A percentile compares a stretch with the other conserved stretches of the same genome.
Evolutionary conservation across 176 grass and related monocot genomes (phyloP).

Genomic region (Melocanna baccifera): DNA sequence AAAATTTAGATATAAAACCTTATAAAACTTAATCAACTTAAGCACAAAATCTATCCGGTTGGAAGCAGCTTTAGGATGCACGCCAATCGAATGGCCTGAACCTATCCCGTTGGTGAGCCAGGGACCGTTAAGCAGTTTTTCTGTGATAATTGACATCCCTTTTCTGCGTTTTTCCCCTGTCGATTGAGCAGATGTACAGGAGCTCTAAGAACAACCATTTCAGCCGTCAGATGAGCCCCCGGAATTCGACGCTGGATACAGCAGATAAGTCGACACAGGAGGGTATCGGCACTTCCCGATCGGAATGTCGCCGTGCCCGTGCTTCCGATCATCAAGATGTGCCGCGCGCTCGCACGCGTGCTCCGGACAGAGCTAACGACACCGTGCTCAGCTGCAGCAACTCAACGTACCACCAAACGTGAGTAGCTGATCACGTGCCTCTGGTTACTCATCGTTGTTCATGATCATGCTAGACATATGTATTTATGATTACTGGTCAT

Average conservation of each 20-base stretch:
- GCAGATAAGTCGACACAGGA: not conserved
- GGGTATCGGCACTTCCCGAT: not conserved
- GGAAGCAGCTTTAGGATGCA: no score
- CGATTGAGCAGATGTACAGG: not conserved
- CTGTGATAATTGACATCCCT: not conserved
- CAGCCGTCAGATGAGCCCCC: not conserved
- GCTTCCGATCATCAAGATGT: not conserved
- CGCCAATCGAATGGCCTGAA: no score
- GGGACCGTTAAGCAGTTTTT: no score
- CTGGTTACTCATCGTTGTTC: not conserved
- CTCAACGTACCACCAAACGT: constrained; percentile 21
- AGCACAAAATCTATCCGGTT: no score
- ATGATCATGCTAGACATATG: not conserved
- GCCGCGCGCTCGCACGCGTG: not conserved
- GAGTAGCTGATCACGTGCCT: not conserved
- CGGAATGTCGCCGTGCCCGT: not conserved
- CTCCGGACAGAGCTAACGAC: not conserved
- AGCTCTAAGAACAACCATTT: not conserved
- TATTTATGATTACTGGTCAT: not conserved
- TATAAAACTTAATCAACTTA: no score
- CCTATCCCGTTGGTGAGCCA: no score
- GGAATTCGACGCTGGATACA: not conserved
- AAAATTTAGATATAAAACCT: no score
- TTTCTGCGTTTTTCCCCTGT: not conserved
- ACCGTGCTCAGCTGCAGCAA: constrained; percentile 1